Conservation (phyloP, 2,329 filamentous ascomycete genomes). For the Chaetoscypha palmicola region DNA sequence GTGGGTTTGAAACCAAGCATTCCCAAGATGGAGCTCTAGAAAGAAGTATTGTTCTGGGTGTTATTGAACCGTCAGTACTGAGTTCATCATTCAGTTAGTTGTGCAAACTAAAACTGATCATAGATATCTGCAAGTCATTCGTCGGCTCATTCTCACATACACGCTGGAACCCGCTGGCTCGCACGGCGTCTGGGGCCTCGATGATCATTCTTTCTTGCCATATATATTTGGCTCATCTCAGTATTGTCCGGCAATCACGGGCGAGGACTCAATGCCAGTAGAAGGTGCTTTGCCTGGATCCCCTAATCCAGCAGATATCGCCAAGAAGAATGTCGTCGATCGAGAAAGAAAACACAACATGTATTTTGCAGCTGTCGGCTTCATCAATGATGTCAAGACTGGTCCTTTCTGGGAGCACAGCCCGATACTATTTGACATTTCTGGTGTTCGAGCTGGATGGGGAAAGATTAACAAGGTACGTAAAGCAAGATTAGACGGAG, state of each 20-base stretch:
- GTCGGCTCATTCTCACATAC: conserved; percentile 80
- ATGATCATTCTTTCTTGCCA: conserved; percentile 89
- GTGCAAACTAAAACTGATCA: conserved; percentile 6
- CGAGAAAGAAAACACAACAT: conserved; percentile 63
- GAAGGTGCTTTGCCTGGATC: conserved; percentile 71
- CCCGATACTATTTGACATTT: conserved; percentile 89
- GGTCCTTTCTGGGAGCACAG: conserved; percentile 98
- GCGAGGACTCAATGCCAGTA: conserved; percentile 56
- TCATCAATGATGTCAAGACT: conserved; percentile 95
- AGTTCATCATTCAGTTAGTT: neutral
- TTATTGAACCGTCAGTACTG: conserved; percentile 69
- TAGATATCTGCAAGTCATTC: conserved; percentile 74
- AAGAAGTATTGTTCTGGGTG: conserved; percentile 70
- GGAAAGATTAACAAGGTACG: conserved; percentile 87
- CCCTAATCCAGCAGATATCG: conserved; percentile 64
- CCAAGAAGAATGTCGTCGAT: conserved; percentile 56
- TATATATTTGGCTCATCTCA: conserved; percentile 96
- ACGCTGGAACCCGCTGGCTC: conserved; percentile 92
- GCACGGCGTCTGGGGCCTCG: conserved; percentile 97
- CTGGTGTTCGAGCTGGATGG: conserved; percentile 87
- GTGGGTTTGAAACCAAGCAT: conserved; percentile 58
- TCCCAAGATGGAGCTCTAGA: conserved; percentile 51
- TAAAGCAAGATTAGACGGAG: neutral
- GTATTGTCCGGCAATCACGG: conserved; percentile 65
- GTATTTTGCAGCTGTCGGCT: conserved; percentile 93